Conservation (phyloP, 1,284 basidiomycete species). For the Sutorius eximius region DNA sequence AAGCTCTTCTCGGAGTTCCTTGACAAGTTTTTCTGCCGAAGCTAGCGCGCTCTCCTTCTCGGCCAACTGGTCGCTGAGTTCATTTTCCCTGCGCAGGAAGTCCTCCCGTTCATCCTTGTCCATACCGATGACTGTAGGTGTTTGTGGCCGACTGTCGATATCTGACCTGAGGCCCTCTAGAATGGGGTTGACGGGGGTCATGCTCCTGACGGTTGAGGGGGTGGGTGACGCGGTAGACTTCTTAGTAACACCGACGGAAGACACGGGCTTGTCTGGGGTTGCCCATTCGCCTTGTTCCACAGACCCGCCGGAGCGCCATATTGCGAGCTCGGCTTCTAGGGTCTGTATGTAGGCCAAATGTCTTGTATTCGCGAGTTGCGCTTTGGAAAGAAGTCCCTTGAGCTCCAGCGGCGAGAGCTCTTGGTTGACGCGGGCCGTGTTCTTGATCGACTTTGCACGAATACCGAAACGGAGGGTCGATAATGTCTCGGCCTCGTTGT, state of each 20-base stretch:
- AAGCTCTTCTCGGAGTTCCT: conserved; percentile 85
- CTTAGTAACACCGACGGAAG: conserved; percentile 49
- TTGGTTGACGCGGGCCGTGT: conserved; percentile 97
- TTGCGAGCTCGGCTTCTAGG: conserved; percentile 88
- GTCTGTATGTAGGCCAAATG: conserved; percentile 88
- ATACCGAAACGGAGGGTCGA: conserved; percentile 98
- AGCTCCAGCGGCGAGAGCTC: conserved; percentile 97
- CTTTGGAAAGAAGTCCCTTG: conserved; percentile 89
- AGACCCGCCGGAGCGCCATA: conserved; percentile 87
- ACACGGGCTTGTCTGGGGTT: conserved; percentile 57
- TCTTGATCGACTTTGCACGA: conserved; percentile 99
- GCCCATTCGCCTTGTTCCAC: conserved; percentile 90
- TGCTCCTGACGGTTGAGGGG: conserved; percentile 66
- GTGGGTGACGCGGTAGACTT: conserved; percentile 62
- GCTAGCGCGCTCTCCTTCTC: conserved; percentile 85
- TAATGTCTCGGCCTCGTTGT: conserved; percentile 97
- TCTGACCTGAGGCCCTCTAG: conserved; percentile 70
- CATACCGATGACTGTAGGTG: conserved; percentile 80
- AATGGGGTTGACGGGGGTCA: conserved; percentile 80
- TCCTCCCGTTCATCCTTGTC: conserved; percentile 98
- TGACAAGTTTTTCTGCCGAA: conserved; percentile 76
- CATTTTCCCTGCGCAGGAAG: conserved; percentile 95
- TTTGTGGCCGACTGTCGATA: conserved; percentile 79
- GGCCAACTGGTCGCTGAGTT: conserved; percentile 89
- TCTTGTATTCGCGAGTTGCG: conserved; percentile 81